Conservation (phyloP, 192 early-diverging fungal species). For the Mortierella antarctica region DNA sequence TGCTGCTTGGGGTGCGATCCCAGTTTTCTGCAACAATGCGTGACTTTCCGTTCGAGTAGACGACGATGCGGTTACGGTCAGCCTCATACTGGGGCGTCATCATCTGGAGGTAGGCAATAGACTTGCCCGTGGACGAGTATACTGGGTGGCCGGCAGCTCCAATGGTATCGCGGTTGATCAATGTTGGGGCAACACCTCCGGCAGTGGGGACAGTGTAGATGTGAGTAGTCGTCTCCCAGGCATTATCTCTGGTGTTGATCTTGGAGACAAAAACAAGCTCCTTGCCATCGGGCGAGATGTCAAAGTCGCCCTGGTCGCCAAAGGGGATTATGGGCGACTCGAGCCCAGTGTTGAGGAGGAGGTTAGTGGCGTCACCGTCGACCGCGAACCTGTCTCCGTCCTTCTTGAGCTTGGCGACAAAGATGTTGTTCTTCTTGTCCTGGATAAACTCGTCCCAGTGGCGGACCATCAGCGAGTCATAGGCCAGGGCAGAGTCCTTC, state of each 20-base stretch:
- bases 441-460: constrained; percentile 82
- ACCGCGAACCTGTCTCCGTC: constrained; percentile 55
- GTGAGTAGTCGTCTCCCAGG: constrained; percentile 82
- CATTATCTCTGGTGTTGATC: constrained; percentile 66
- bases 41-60: constrained; percentile 59
- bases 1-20: constrained; percentile 68
- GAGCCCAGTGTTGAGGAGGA: constrained; percentile 62
- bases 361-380: constrained; percentile 60
- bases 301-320: constrained; percentile 71
- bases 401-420: constrained; percentile 58
- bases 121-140: constrained; percentile 72
- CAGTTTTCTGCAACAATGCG: constrained; percentile 63
- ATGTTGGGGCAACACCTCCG: constrained; percentile 57
- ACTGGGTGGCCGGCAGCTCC: constrained; percentile 73
- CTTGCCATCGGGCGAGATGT: constrained; percentile 72
- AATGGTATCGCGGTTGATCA: constrained; percentile 56
- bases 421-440: constrained; percentile 72
- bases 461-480: constrained; percentile 81
- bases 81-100: constrained; percentile 75
- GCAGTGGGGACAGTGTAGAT: constrained; percentile 72
- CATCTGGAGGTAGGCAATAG: constrained; percentile 84
- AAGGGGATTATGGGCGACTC: constrained; percentile 62
- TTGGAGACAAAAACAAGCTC: constrained; percentile 80
- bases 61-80: constrained; percentile 77
- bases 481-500: constrained; percentile 70